Evolutionary conservation across 306 rosid genomes (phyloP).

Genomic region (Phaseolus lunatus): DNA sequence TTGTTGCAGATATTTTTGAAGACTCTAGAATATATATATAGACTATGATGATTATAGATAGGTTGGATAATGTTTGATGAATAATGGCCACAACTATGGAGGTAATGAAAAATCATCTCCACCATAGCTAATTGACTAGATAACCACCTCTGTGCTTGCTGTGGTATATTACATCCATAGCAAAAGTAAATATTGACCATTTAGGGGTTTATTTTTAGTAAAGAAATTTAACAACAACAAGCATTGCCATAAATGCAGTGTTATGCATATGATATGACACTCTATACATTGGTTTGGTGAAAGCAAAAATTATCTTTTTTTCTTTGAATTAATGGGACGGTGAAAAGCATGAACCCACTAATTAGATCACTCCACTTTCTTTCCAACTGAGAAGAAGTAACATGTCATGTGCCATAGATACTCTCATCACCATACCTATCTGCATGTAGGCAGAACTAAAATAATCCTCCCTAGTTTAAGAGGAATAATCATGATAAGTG

Average conservation of each 20-base stretch:
- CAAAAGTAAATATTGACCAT: not conserved
- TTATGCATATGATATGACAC: not conserved
- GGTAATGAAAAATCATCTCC: constrained; percentile 20
- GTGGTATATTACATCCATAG: not conserved
- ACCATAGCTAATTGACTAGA: constrained; percentile 24
- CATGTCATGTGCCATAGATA: constrained; percentile 27
- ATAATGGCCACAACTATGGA: constrained; percentile 10
- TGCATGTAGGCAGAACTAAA: constrained; percentile 11
- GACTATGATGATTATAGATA: not conserved
- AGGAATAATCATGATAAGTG: constrained; percentile 45
- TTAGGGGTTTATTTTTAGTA: not conserved
- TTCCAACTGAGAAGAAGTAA: constrained; percentile 9
- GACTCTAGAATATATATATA: not conserved
- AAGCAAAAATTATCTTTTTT: constrained; percentile 34
- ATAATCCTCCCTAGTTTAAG: constrained; percentile 29
- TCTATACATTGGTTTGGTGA: constrained; percentile 6
- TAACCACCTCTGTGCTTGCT: constrained; percentile 19
- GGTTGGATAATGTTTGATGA: constrained; percentile 16
- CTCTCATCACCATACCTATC: constrained; percentile 31
- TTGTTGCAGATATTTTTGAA: constrained; percentile 7
- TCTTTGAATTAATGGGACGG: constrained; percentile 42
- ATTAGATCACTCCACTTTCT: constrained; percentile 34
- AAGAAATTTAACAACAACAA: not conserved
- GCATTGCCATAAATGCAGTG: not conserved
- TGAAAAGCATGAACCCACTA: constrained; percentile 42